Percentiles rank a stretch among this genome's conserved stretches.
These are phyloP conservation scores for Populus tremula DNA, from an alignment of 345 rosid genomes.

Conservation along the genomic window DNA sequence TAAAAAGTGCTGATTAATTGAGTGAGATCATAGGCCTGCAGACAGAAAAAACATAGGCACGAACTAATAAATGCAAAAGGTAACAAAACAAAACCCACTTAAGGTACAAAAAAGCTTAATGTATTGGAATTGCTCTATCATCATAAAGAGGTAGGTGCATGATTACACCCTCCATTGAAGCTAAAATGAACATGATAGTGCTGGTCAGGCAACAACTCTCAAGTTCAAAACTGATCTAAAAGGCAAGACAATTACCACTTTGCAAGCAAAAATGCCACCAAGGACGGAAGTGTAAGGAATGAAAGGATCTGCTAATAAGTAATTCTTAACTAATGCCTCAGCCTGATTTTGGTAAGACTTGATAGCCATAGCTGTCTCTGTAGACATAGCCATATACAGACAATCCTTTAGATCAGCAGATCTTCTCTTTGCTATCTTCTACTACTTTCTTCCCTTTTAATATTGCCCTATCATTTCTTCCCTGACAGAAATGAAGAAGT, in stretches of 20 bases:
- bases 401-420: slow-evolving; percentile 17
- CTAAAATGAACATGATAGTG: too few relatives aligned
- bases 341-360: slow-evolving; percentile 70
- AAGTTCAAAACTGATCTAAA: background rate
- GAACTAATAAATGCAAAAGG: background rate
- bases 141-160: background rate
- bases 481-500: slow-evolving; percentile 10
- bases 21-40: slow-evolving; percentile 27
- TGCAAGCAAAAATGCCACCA: slow-evolving; percentile 69
- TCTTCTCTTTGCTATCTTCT: slow-evolving; percentile 7
- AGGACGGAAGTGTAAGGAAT: slow-evolving; percentile 75
- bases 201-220: background rate
- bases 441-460: slow-evolving; percentile 18
- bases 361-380: slow-evolving; percentile 46
- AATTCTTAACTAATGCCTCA: slow-evolving; percentile 52
- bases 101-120: background rate
- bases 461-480: slow-evolving; percentile 17
- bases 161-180: background rate
- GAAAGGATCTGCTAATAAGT: slow-evolving; percentile 58
- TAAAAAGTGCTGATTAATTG: slow-evolving; percentile 27
- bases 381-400: slow-evolving; percentile 26
- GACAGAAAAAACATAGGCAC: background rate
- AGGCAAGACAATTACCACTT: slow-evolving; percentile 51
- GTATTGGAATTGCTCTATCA: background rate
- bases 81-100: background rate